Evolutionary conservation across 306 rosid species (phyloP).

Genomic region (Pachyrhizus erosus): DNA sequence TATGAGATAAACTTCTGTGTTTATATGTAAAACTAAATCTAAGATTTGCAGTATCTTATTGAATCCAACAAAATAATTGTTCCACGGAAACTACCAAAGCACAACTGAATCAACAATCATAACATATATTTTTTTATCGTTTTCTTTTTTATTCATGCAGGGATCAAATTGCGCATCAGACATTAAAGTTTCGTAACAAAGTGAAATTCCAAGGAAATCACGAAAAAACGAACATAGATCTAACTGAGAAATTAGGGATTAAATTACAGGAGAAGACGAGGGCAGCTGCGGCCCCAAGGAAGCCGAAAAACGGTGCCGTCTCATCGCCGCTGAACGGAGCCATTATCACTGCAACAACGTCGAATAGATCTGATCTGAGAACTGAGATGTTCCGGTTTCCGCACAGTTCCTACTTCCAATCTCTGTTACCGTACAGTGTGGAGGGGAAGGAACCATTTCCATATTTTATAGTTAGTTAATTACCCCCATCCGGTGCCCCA

Average conservation of each 20-base stretch:
- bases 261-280: conserved; percentile 80
- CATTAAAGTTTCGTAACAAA: background rate
- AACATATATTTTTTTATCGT: background rate
- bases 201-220: conserved; percentile 1
- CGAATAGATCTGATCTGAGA: conserved; percentile 56
- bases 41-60: background rate
- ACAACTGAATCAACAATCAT: conserved; percentile 9
- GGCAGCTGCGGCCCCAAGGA: conserved; percentile 93
- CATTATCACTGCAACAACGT: conserved; percentile 53
- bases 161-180: conserved; percentile 2
- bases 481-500: background rate
- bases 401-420: conserved; percentile 24
- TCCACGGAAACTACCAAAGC: conserved; percentile 25
- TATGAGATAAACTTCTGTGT: background rate
- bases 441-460: background rate
- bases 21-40: background rate
- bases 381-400: background rate
- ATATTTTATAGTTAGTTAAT: conserved; percentile 28
- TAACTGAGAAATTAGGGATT: conserved; percentile 23
- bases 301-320: conserved; percentile 91
- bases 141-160: background rate
- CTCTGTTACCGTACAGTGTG: conserved; percentile 29
- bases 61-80: background rate
- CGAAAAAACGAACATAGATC: conserved; percentile 32
- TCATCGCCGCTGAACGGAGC: conserved; percentile 86